Evolutionary conservation across 495 filamentous ascomycete species (phyloP), one percentile per base, ranked within the genome.

Genomic region (Sabuloglossum arenarium): DNA sequence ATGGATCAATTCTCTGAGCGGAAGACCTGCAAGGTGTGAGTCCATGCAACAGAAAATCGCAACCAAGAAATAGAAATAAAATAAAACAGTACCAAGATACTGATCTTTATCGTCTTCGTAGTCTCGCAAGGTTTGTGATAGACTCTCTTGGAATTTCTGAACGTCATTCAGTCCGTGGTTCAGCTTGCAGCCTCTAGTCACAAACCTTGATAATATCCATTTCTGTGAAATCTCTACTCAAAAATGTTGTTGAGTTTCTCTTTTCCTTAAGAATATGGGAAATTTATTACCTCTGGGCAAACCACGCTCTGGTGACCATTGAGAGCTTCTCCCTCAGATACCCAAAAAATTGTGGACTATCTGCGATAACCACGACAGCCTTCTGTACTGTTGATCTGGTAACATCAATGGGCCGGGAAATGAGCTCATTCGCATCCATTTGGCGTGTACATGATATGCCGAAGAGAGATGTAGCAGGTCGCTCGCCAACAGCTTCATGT

Each of bases 321-420:
- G 82, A 82, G 50, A 96, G 67, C 64, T 87, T 82, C 69, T 94
- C 86, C 64, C 86, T 77, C 50, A 77, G 50, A 46, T 65, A 66
- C 10, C 71, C 73, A 64, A 77, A 77, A 55, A 65, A 64, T 45
- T 71, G 65, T 39, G 91, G 91, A 58, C 78, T 87, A 68, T 94
- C 88, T 49, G 88, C 86, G 60, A 97, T 86, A 50, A 94, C 89
- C 55, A 97, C 89, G n/a, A 98, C 88, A 8, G 91, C 91, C 69
- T 98, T 98, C 66, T 98, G 91, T 30, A 98, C 91, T 2, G 91
- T 96, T 52, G 85, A 91, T 57, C 91, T 76, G 8, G 91, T 98
- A 55, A 97, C 91, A 53, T 97, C 93, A 28, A 85, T 73, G 0
- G 88, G 82, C 47, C 85, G 76, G 61, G 84, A 76, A 53, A 86